These are phyloP conservation scores for Austroboletus novae-zelandiae DNA, from an alignment of 1,284 basidiomycete species.

Conservation along the genomic window DNA sequence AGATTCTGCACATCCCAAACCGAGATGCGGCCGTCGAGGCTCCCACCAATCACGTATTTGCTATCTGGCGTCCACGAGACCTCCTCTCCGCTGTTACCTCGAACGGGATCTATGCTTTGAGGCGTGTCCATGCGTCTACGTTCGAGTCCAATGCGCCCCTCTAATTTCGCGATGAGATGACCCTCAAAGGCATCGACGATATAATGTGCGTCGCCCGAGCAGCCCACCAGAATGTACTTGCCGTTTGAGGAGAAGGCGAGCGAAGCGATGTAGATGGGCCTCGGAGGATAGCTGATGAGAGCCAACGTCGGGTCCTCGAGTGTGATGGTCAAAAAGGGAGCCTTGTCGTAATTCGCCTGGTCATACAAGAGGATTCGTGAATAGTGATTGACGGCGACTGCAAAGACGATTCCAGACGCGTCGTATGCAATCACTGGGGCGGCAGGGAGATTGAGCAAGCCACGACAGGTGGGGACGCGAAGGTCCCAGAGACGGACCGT, in stretches of 20 bases:
- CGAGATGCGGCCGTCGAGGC: constrained; percentile 75
- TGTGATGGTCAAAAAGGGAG: constrained; percentile 81
- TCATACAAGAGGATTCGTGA: constrained; percentile 88
- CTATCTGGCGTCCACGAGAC: constrained; percentile 91
- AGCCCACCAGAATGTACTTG: constrained; percentile 88
- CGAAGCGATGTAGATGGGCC: constrained; percentile 90
- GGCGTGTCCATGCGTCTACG: constrained; percentile 54
- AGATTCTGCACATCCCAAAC: constrained; percentile 79
- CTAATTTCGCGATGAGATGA: constrained; percentile 76
- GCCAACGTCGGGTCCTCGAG: constrained; percentile 79
- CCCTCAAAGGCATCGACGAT: constrained; percentile 89
- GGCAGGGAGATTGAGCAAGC: constrained; percentile 67
- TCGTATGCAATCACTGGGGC: constrained; percentile 91
- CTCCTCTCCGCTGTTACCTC: constrained; percentile 86
- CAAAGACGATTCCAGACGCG: constrained; percentile 86
- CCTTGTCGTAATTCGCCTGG: constrained; percentile 85
- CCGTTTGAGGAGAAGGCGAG: constrained; percentile 89
- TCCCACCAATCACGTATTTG: constrained; percentile 81
- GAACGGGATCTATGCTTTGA: constrained; percentile 63
- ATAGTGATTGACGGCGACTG: constrained; percentile 86
- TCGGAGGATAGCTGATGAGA: constrained; percentile 75
- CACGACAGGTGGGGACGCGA: constrained; percentile 73
- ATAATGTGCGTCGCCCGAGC: constrained; percentile 91
- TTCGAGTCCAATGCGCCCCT: constrained; percentile 80
- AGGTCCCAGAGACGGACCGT: constrained; percentile 98